phyloP scores from a whole-genome alignment of 2,329 filamentous ascomycete genomes.

The Colletotrichum theobromicola region DNA sequence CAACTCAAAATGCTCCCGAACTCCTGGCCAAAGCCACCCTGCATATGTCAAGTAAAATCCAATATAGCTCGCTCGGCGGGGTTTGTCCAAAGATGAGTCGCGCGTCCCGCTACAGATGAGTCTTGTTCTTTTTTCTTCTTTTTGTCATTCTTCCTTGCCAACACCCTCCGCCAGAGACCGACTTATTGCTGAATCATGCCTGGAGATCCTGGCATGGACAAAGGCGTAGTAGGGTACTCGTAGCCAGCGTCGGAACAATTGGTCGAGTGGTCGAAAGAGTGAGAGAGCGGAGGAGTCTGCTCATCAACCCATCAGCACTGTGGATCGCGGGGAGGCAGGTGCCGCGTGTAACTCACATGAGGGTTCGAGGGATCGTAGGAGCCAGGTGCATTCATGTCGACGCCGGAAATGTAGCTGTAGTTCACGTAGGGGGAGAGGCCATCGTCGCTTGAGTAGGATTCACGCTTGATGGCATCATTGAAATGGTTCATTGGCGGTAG shows the following conservation, averaged over 20 bases:
- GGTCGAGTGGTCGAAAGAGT: constrained; percentile 73
- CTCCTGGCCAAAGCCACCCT: constrained; percentile 10
- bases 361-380: constrained; percentile 72
- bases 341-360: constrained; percentile 71
- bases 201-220: constrained; percentile 76
- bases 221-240: constrained; percentile 72
- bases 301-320: constrained; percentile 54
- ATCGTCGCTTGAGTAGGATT: constrained; percentile 61
- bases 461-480: constrained; percentile 70
- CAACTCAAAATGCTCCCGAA: constrained; percentile 8
- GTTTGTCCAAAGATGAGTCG: background rate
- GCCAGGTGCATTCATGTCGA: constrained; percentile 66
- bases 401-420: constrained; percentile 68
- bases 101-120: background rate
- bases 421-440: constrained; percentile 70
- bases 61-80: background rate
- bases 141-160: background rate
- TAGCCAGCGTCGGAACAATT: constrained; percentile 66
- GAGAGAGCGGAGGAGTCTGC: constrained; percentile 79
- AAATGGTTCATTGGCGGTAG: constrained; percentile 71
- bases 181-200: constrained; percentile 46
- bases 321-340: constrained; percentile 44
- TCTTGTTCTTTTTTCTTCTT: background rate
- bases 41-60: background rate
- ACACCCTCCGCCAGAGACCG: background rate